These are phyloP conservation scores for Dicorynia guianensis DNA, from an alignment of 306 rosid genomes.

Conservation along the genomic window DNA sequence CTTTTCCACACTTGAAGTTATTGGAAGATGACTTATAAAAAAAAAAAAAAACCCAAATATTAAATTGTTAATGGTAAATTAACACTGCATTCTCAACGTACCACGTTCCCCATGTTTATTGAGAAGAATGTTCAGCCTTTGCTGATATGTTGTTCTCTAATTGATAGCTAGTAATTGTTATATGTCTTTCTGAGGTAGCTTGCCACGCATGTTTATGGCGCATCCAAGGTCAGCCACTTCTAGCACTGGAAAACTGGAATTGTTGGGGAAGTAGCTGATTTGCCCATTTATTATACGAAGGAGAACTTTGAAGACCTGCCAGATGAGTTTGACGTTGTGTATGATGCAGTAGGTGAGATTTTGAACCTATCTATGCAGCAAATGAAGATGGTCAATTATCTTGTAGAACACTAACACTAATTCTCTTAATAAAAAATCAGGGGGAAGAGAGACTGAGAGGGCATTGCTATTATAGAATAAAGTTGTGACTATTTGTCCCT, in stretches of 20 bases:
- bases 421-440: not conserved
- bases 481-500: slow-evolving; percentile 60
- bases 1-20: not conserved
- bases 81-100: too few species aligned
- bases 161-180: not conserved
- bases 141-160: not conserved
- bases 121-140: not conserved
- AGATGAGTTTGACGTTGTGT: slow-evolving; percentile 77
- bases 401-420: not conserved
- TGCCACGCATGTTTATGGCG: slow-evolving; percentile 78
- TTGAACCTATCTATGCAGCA: not conserved
- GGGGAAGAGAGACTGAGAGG: slow-evolving; percentile 52
- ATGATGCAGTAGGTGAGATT: slow-evolving; percentile 68
- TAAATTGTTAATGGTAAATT: too few species aligned
- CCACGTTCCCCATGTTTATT: not conserved
- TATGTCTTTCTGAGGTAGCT: slow-evolving; percentile 46
- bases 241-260: slow-evolving; percentile 52
- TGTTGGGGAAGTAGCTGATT: slow-evolving; percentile 61
- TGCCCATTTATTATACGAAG: slow-evolving; percentile 71
- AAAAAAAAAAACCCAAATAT: too few species aligned
- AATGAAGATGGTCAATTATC: not conserved
- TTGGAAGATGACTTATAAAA: too few species aligned
- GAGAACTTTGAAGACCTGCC: slow-evolving; percentile 58
- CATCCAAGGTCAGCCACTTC: slow-evolving; percentile 76
- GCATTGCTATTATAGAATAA: slow-evolving; percentile 63